These are phyloP conservation scores for Lactifluus subvellereus DNA, from an alignment of 768 basidiomycete species.

Conservation along the genomic window DNA sequence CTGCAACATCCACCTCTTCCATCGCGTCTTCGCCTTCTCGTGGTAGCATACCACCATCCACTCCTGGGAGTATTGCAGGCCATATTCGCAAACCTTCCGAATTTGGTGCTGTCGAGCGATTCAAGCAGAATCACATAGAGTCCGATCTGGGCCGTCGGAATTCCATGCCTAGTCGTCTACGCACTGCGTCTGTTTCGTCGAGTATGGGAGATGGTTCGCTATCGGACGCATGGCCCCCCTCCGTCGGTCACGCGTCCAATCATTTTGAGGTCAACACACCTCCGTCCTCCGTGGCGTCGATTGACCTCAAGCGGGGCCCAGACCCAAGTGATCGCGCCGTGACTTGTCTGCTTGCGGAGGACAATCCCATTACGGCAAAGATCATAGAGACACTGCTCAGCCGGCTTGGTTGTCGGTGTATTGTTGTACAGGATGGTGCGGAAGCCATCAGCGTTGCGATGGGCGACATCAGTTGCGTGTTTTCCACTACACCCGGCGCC, in stretches of 20 bases:
- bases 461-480: conserved; percentile 79
- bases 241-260: conserved; percentile 45
- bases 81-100: conserved; percentile 88
- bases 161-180: conserved; percentile 80
- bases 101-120: conserved; percentile 78
- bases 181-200: conserved; percentile 76
- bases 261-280: conserved; percentile 60
- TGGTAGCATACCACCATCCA: conserved; percentile 62
- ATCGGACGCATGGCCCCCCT: conserved; percentile 67
- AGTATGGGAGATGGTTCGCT: conserved; percentile 74
- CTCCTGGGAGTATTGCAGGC: conserved; percentile 54
- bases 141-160: conserved; percentile 62
- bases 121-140: conserved; percentile 79
- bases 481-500: conserved; percentile 23
- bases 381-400: conserved; percentile 93
- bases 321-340: conserved; percentile 85
- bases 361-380: conserved; percentile 97
- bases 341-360: conserved; percentile 91
- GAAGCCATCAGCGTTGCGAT: conserved; percentile 97
- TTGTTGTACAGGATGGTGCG: conserved; percentile 93
- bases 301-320: conserved; percentile 69
- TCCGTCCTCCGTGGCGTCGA: conserved; percentile 80
- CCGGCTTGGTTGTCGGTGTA: conserved; percentile 90
- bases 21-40: conserved; percentile 87
- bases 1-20: conserved; percentile 86